A percentile compares a stretch with the other conserved stretches of the same genome.
These are phyloP conservation scores for Inonotus hispidus DNA, from an alignment of 1,284 basidiomycete genomes.

Conservation along the genomic window DNA sequence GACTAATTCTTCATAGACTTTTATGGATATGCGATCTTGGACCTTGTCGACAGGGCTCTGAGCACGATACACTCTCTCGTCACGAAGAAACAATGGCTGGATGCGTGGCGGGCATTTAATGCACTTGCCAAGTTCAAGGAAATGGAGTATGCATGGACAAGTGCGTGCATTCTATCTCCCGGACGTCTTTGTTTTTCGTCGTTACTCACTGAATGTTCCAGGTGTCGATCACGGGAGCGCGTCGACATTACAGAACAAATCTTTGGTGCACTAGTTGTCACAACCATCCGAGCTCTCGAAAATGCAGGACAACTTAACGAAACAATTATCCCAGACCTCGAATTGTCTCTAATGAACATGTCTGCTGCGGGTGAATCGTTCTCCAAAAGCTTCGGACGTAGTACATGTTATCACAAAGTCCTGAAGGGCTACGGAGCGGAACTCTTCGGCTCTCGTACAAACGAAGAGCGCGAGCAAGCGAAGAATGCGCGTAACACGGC, in stretches of 20 bases:
- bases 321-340: constrained; percentile 31
- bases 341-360: constrained; percentile 30
- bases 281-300: constrained; percentile 36
- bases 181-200: not conserved
- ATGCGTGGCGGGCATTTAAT: constrained; percentile 31
- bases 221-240: constrained; percentile 36
- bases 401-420: constrained; percentile 29
- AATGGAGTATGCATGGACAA: constrained; percentile 28
- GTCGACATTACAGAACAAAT: constrained; percentile 31
- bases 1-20: constrained; percentile 22
- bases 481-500: constrained; percentile 30
- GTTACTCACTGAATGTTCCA: constrained; percentile 15
- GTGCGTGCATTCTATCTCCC: constrained; percentile 24
- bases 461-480: constrained; percentile 28
- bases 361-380: constrained; percentile 28
- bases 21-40: constrained; percentile 29
- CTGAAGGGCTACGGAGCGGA: constrained; percentile 34
- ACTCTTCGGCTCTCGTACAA: constrained; percentile 30
- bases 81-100: constrained; percentile 31
- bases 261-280: constrained; percentile 35
- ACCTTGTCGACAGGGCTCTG: constrained; percentile 32
- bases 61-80: constrained; percentile 29
- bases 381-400: constrained; percentile 19
- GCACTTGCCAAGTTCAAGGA: constrained; percentile 32
- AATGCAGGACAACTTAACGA: constrained; percentile 26